Conservation (phyloP, 148 eudicot genomes). For the Chenopodium suecicum region DNA sequence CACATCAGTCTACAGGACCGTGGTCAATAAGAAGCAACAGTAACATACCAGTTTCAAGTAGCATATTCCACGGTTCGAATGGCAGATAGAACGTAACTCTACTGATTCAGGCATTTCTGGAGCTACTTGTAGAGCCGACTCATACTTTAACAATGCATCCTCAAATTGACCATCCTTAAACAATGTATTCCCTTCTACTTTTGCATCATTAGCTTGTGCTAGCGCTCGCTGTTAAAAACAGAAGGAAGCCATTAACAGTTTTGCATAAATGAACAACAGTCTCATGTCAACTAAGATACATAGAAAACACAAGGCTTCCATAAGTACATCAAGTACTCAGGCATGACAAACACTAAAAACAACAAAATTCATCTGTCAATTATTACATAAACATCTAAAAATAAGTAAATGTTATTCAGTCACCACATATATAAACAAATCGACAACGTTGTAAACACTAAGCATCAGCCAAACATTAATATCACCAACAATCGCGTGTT, state of each 20-base stretch:
- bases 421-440: no score
- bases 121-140: constrained; percentile 62
- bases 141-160: constrained; percentile 76
- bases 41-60: constrained; percentile 68
- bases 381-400: no score
- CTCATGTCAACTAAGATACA: no score
- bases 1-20: neutral
- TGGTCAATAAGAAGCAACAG: neutral
- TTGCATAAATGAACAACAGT: neutral
- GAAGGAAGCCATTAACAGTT: neutral
- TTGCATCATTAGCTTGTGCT: constrained; percentile 75
- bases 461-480: no score
- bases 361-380: neutral
- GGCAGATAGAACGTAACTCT: constrained; percentile 88
- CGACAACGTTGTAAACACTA: no score
- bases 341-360: neutral
- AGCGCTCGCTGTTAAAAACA: constrained; percentile 51
- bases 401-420: no score
- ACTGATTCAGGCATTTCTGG: constrained; percentile 55
- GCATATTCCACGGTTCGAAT: constrained; percentile 79
- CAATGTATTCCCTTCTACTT: constrained; percentile 70
- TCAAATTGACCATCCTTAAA: constrained; percentile 70
- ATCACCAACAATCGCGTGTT: no score
- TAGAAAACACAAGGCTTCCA: neutral
- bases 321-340: neutral